Base-by-base conservation (phyloP, 768 basidiomycete genomes). In the Russula compacta region DNA sequence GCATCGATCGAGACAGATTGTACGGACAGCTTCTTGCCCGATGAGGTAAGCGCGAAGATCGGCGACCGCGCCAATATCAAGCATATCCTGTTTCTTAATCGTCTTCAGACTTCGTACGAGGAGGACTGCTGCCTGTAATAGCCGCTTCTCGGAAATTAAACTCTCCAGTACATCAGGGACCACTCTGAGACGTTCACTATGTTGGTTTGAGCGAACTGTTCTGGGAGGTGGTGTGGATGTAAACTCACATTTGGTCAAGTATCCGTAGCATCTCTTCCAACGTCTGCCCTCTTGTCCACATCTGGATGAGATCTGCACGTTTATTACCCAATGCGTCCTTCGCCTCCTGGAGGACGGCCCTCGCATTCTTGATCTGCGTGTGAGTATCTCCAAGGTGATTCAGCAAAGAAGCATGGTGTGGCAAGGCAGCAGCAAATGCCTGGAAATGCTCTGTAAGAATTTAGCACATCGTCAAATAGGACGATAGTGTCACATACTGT, bases 251-350 rank as follows among this genome's bases (percentile, higher is more conserved):
- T 69, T 92, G 89, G 71, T 98, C 94, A 64, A 99, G 71, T n/a
- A 98, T 79, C 47, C 83, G 83, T 69, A 95, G 80, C 93, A 98
- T 98, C 72, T 98, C 97, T 69, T 95, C 89, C 19, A 98, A 74
- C n/a, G 83, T 87, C 68, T 95, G 89, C 56, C 90, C 88, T 67
- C 95, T 80, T 38, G 86, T 81, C 87, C 92, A 94, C 32, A 98
- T 77, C 68, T 91, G 93, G 49, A 86, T 92, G 35, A 95, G 83
- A 70, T 95, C 97, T 4, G 90, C 85, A 49, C 92, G 83, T 71
- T 91, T 92, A 66, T 77, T 86, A 17, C 89, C 87, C 14, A 92
- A 74, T 0, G 82, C 78, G 58, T 92, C 91, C 67, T 89, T 92
- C 1, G 87, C 80, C 70, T 93, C 92, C 49, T 83, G 80, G 24